phyloP scores from a whole-genome alignment of 176 grass and related monocot species.

The Rhynchospora pubera region DNA sequence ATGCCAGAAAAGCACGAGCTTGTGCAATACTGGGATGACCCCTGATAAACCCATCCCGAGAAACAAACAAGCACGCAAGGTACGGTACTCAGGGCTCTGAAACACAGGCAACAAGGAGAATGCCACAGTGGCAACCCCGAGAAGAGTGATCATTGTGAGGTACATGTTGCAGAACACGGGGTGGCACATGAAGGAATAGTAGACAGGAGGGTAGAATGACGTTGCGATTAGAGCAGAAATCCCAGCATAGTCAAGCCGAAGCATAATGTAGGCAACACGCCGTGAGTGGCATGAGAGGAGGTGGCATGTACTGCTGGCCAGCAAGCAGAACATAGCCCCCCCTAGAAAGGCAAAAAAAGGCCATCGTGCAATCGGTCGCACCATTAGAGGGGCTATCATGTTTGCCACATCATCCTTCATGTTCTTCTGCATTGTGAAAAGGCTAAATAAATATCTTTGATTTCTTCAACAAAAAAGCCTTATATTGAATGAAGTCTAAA shows the following conservation, averaged over 20 bases:
- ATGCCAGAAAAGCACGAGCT: slow-evolving; percentile 56
- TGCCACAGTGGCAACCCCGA: slow-evolving; percentile 58
- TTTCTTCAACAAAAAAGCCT: background rate
- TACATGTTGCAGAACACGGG: slow-evolving; percentile 89
- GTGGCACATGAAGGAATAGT: slow-evolving; percentile 88
- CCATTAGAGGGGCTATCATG: slow-evolving; percentile 45
- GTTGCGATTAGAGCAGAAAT: slow-evolving; percentile 82
- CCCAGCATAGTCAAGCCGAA: slow-evolving; percentile 77
- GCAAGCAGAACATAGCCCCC: slow-evolving; percentile 87
- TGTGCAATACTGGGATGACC: slow-evolving; percentile 74
- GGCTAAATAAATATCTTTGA: slow-evolving; percentile 10
- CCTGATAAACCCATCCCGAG: slow-evolving; percentile 84
- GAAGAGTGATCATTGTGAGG: slow-evolving; percentile 62
- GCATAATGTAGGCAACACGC: slow-evolving; percentile 72
- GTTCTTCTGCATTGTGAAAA: slow-evolving; percentile 39
- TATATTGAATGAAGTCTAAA: background rate
- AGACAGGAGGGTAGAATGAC: slow-evolving; percentile 87
- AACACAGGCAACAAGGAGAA: slow-evolving; percentile 71
- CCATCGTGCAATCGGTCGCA: slow-evolving; percentile 64
- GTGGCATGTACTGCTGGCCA: slow-evolving; percentile 81
- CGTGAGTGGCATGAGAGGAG: slow-evolving; percentile 85
- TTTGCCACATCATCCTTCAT: slow-evolving; percentile 69
- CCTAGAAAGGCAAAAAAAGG: slow-evolving; percentile 74
- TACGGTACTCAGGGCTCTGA: slow-evolving; percentile 68
- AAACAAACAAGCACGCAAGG: slow-evolving; percentile 61